Conservation (phyloP, 1,284 basidiomycete genomes). For the Ganoderma meredithae region DNA sequence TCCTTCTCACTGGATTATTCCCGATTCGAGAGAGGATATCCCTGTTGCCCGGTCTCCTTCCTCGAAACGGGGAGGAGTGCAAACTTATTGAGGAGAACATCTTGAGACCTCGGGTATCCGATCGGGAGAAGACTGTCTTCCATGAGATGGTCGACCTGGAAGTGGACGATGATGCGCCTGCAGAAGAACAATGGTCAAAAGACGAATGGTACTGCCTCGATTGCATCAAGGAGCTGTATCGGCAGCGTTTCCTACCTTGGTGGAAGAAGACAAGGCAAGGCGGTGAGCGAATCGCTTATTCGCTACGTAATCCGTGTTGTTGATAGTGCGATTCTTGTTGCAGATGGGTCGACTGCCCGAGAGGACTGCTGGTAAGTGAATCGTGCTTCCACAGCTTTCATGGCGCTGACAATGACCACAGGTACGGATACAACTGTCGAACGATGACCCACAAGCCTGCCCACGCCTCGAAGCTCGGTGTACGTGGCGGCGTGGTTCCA, state of each 20-base stretch:
- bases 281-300: slow-evolving; percentile 26
- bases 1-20: slow-evolving; percentile 31
- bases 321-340: neutral
- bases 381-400: neutral
- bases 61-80: slow-evolving; percentile 28
- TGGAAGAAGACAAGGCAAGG: slow-evolving; percentile 34
- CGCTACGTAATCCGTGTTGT: neutral
- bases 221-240: slow-evolving; percentile 36
- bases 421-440: slow-evolving; percentile 44
- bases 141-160: slow-evolving; percentile 34
- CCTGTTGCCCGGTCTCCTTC: slow-evolving; percentile 32
- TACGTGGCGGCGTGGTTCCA: slow-evolving; percentile 25
- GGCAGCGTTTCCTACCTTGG: slow-evolving; percentile 36
- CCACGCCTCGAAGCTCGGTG: slow-evolving; percentile 40
- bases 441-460: slow-evolving; percentile 37
- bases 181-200: slow-evolving; percentile 32
- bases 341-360: slow-evolving; percentile 23
- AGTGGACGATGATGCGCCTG: neutral
- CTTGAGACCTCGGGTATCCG: neutral
- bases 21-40: neutral
- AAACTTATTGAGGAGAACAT: slow-evolving; percentile 8
- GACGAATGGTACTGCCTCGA: slow-evolving; percentile 40
- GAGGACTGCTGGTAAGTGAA: slow-evolving; percentile 41
- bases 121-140: slow-evolving; percentile 23
- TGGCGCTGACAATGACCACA: slow-evolving; percentile 7